These are phyloP conservation scores for Colletotrichum sp. DNA, from an alignment of 2,329 filamentous ascomycete genomes.

Conservation along the genomic window DNA sequence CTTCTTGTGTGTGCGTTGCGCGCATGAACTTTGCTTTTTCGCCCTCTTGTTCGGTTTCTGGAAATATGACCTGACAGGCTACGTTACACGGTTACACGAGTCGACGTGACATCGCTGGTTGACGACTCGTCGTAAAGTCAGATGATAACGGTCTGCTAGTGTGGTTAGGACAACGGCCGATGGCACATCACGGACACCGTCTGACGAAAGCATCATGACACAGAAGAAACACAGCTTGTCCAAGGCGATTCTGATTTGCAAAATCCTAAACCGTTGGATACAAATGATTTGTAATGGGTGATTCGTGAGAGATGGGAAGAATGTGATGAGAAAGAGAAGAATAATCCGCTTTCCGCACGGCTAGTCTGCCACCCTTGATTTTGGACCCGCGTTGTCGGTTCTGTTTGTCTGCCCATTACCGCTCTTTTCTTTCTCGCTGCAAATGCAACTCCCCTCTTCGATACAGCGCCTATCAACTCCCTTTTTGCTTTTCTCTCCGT, in stretches of 20 bases:
- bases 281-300: neutral
- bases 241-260: neutral
- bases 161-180: neutral
- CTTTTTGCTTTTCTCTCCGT: neutral
- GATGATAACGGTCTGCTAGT: neutral
- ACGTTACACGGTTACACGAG: neutral
- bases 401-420: neutral
- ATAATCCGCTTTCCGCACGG: conserved; percentile 12
- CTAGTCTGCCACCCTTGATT: neutral
- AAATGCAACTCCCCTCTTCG: neutral
- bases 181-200: neutral
- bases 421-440: conserved; percentile 5
- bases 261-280: neutral
- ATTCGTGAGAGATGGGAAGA: conserved; percentile 17
- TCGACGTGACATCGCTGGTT: neutral
- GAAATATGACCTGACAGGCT: neutral
- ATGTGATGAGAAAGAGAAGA: conserved; percentile 9
- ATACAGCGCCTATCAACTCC: neutral
- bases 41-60: neutral
- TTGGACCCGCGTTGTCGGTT: neutral
- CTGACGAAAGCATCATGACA: neutral
- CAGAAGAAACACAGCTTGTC: neutral
- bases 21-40: neutral
- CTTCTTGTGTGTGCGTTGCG: neutral
- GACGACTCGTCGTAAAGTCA: neutral